These are phyloP conservation scores for Blastomyces emzantsi DNA, from an alignment of 2,329 filamentous ascomycete genomes.

Conservation along the genomic window DNA sequence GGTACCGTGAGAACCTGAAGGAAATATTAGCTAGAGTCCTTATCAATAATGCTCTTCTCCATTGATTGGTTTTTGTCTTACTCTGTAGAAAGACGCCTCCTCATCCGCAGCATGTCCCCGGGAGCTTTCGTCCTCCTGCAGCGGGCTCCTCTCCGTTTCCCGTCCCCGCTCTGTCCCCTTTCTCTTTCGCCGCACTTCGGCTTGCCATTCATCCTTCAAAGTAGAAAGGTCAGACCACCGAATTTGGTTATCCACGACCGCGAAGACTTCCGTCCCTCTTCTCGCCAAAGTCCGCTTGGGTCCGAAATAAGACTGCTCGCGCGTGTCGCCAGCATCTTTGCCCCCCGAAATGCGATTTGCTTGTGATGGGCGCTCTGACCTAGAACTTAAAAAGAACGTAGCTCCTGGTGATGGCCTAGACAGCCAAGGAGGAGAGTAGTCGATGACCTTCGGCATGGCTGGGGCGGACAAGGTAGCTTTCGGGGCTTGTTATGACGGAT, in stretches of 20 bases:
- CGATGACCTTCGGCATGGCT: conserved; percentile 74
- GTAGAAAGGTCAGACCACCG: conserved; percentile 80
- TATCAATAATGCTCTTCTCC: conserved; percentile 24
- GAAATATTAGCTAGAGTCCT: conserved; percentile 31
- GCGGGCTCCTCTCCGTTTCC: conserved; percentile 3
- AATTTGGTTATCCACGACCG: conserved; percentile 79
- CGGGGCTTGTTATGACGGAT: neutral
- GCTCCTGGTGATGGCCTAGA: conserved; percentile 67
- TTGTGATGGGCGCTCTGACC: conserved; percentile 33
- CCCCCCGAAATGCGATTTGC: conserved; percentile 18
- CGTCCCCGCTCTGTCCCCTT: conserved; percentile 21
- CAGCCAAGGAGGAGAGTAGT: conserved; percentile 82
- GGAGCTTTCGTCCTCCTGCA: conserved; percentile 11
- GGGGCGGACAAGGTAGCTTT: neutral
- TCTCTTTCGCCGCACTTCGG: conserved; percentile 28
- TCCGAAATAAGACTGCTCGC: conserved; percentile 24
- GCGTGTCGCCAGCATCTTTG: conserved; percentile 25
- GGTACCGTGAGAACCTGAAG: conserved; percentile 63
- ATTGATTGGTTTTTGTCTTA: conserved; percentile 2
- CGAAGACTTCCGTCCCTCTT: conserved; percentile 79
- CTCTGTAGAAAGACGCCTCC: neutral
- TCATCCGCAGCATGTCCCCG: neutral
- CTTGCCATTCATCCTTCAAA: conserved; percentile 57
- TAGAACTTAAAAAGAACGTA: conserved; percentile 57
- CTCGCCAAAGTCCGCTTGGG: conserved; percentile 60